Evolutionary conservation across 306 rosid species (phyloP), one percentile per base, ranked within the genome.

Genomic region (Chamaecrista fasciculata): DNA sequence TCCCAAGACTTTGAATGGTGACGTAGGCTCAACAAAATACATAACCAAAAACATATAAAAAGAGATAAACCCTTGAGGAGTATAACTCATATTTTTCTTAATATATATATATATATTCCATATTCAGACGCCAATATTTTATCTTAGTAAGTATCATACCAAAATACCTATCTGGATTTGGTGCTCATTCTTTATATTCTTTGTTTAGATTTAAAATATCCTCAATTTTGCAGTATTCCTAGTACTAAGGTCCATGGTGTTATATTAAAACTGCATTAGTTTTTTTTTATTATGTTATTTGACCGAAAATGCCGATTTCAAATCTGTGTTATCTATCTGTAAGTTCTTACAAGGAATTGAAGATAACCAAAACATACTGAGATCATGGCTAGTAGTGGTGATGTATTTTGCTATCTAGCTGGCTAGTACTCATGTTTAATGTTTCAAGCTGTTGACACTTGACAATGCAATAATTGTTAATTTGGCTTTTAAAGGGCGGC

Each of bases 301-400:
- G n/a, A n/a, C n/a, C n/a, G n/a, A n/a, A n/a, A n/a, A n/a, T n/a
- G n/a, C n/a, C n/a, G n/a, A n/a, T n/a, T n/a, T 4, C 1, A 3
- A 78, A 43, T n/a, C 86, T 78, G 83, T 78, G 86, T 82, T 82
- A 78, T 69, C 74, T 55, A 55, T 69, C 74, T 56, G 66, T 7
- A 39, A 39, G 11, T 69, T 49, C 64, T 26, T 25, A n/a, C 16
- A 55, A 25, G 44, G 74, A 69, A 5, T 28, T 69, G 74, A 69
- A 69, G 74, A 69, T 69, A 40, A 25, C 15, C 6, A 23, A 25
- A 55, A 55, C 5, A 55, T 26, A n/a, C 65, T 69, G 74, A 69
- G 74, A 55, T 42, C 62, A 33, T 36, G 7, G 36, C 11, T n/a
- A 39, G 4, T 40, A 8, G 6, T 25, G n/a, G 52, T 20, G 29